phyloP scores from a whole-genome alignment of 257 asterid genomes.

The Mitragyna speciosa region DNA sequence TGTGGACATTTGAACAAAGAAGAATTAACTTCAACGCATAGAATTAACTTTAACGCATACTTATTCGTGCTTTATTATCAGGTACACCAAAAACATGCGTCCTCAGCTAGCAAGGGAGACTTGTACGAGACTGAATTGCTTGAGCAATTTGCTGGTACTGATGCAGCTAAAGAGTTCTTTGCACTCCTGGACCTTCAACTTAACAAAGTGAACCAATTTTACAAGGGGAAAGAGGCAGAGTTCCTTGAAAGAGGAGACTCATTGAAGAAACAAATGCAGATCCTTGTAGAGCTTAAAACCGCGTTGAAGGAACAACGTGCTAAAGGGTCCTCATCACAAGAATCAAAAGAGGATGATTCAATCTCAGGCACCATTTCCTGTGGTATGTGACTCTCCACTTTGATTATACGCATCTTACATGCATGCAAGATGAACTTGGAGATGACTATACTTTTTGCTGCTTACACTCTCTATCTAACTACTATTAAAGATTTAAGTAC shows the following conservation, averaged over 20 bases:
- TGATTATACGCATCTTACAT: background rate
- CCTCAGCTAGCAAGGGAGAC: conserved; percentile 51
- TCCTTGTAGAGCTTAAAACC: conserved; percentile 65
- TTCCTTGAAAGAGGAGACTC: conserved; percentile 74
- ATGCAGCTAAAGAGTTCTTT: conserved; percentile 70
- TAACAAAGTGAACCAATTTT: conserved; percentile 86
- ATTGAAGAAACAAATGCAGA: conserved; percentile 76
- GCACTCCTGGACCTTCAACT: conserved; percentile 72
- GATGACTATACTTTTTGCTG: background rate
- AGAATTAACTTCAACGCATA: background rate
- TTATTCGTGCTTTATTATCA: conserved; percentile 15
- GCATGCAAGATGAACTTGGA: background rate
- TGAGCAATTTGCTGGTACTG: conserved; percentile 66
- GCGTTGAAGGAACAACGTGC: conserved; percentile 40
- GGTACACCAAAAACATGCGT: conserved; percentile 67
- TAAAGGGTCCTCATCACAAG: conserved; percentile 40
- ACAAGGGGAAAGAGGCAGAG: conserved; percentile 68
- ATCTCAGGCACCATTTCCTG: conserved; percentile 77
- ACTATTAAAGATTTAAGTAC: background rate
- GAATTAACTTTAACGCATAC: conserved; percentile 5
- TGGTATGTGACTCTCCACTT: conserved; percentile 45
- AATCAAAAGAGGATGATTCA: conserved; percentile 57
- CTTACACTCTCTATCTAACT: background rate
- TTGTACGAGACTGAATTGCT: conserved; percentile 75
- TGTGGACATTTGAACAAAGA: conserved; percentile 15